A percentile compares a stretch with the other conserved stretches of the same genome.
Evolutionary conservation across 116 monocot genomes (phyloP).

Genomic region (Dioscorea cayenensis): DNA sequence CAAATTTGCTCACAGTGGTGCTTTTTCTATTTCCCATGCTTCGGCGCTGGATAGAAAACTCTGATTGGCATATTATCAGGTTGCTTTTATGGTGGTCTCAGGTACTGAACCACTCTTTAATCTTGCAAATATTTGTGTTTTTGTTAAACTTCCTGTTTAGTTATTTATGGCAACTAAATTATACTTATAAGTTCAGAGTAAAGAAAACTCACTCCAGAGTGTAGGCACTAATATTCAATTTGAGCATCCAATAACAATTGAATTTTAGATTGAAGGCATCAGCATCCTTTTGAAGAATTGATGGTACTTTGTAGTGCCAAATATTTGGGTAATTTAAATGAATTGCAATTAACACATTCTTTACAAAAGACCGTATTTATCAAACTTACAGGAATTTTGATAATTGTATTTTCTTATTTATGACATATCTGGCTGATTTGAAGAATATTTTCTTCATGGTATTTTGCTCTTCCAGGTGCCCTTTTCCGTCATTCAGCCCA

Average conservation of each 20-base stretch:
- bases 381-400: no score
- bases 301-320: not conserved
- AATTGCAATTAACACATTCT: not conserved
- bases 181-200: no score
- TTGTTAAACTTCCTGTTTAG: not conserved
- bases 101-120: conserved; percentile 32
- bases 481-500: not conserved
- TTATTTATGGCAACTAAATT: no score
- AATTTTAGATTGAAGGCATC: not conserved
- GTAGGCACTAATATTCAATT: not conserved
- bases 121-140: conserved; percentile 1
- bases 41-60: conserved; percentile 86
- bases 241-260: not conserved
- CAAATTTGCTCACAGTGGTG: conserved; percentile 57
- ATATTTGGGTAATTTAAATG: not conserved
- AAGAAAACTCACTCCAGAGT: no score
- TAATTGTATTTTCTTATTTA: no score
- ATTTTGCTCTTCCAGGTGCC: not conserved
- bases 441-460: not conserved
- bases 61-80: conserved; percentile 85
- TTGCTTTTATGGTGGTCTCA: conserved; percentile 98
- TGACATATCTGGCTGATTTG: not conserved
- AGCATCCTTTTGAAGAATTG: not conserved
- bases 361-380: no score
- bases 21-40: conserved; percentile 92